Conservation (phyloP, 2,329 filamentous ascomycete genomes). For the Rhinocladiella similis region DNA sequence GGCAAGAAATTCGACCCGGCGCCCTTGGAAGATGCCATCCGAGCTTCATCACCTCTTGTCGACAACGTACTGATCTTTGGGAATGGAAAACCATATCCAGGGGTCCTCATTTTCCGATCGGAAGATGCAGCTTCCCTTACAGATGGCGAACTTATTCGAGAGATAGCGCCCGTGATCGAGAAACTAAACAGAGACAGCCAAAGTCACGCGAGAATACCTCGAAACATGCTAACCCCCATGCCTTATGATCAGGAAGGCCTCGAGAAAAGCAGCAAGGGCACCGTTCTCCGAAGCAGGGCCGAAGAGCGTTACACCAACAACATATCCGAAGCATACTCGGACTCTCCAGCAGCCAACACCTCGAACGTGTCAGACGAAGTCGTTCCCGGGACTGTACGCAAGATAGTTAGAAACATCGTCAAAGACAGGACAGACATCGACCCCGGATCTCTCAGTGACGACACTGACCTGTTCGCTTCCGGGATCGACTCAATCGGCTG, state of each 20-base stretch:
- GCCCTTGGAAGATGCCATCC: constrained; percentile 58
- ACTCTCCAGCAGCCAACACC: constrained; percentile 32
- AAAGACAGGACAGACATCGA: background rate
- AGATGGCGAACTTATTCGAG: constrained; percentile 42
- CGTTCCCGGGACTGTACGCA: constrained; percentile 2
- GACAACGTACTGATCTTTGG: constrained; percentile 63
- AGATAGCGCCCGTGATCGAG: constrained; percentile 47
- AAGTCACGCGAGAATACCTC: constrained; percentile 52
- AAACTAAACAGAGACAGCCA: constrained; percentile 52
- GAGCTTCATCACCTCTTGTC: constrained; percentile 44
- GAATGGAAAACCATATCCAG: constrained; percentile 56
- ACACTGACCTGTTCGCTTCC: constrained; percentile 57
- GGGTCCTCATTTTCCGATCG: constrained; percentile 55
- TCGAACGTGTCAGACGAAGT: constrained; percentile 2
- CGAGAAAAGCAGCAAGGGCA: constrained; percentile 65
- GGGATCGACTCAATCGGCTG: constrained; percentile 63
- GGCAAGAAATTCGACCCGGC: constrained; percentile 70
- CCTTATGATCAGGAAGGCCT: constrained; percentile 38
- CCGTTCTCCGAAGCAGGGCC: constrained; percentile 53
- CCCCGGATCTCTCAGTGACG: constrained; percentile 31
- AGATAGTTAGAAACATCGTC: constrained; percentile 6
- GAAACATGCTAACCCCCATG: constrained; percentile 53
- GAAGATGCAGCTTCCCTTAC: constrained; percentile 28
- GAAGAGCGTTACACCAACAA: constrained; percentile 49
- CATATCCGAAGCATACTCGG: constrained; percentile 36